A percentile compares a stretch with the other conserved stretches of the same genome.
These are phyloP conservation scores for Phytophthora pluvialis DNA, from an alignment of 352 stramenopile species.

Conservation along the genomic window DNA sequence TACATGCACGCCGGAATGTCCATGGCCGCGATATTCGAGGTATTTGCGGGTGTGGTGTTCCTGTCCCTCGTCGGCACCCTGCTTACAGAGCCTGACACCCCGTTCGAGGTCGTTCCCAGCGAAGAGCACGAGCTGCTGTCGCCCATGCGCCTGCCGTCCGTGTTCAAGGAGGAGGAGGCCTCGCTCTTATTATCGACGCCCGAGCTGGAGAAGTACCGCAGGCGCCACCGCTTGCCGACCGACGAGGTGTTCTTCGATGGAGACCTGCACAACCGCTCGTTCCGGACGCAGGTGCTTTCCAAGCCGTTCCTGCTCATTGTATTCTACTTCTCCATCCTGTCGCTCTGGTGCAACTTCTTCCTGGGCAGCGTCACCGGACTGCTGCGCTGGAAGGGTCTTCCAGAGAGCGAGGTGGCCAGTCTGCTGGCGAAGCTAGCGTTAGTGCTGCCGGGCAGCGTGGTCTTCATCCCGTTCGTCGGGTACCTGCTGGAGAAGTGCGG, in stretches of 20 bases:
- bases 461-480: slow-evolving; percentile 80
- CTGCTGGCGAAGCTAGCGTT: slow-evolving; percentile 64
- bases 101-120: slow-evolving; percentile 38
- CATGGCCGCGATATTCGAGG: slow-evolving; percentile 54
- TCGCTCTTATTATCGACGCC: slow-evolving; percentile 58
- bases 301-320: slow-evolving; percentile 71
- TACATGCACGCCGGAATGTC: slow-evolving; percentile 49
- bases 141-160: slow-evolving; percentile 57
- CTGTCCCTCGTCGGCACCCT: slow-evolving; percentile 59
- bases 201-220: slow-evolving; percentile 50
- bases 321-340: slow-evolving; percentile 76
- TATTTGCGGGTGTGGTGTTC: slow-evolving; percentile 58
- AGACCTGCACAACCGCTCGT: slow-evolving; percentile 60
- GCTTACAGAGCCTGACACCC: slow-evolving; percentile 61
- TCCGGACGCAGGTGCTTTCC: slow-evolving; percentile 67
- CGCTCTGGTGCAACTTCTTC: slow-evolving; percentile 90
- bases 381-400: slow-evolving; percentile 57
- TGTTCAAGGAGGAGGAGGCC: slow-evolving; percentile 64
- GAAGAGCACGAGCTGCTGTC: slow-evolving; percentile 60
- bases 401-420: slow-evolving; percentile 42
- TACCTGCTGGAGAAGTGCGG: slow-evolving; percentile 75
- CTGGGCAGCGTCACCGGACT: slow-evolving; percentile 70
- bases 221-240: slow-evolving; percentile 26
- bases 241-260: slow-evolving; percentile 49
- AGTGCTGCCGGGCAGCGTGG: slow-evolving; percentile 67